Base-by-base conservation (phyloP, 306 rosid species). In the Casuarina glauca region DNA sequence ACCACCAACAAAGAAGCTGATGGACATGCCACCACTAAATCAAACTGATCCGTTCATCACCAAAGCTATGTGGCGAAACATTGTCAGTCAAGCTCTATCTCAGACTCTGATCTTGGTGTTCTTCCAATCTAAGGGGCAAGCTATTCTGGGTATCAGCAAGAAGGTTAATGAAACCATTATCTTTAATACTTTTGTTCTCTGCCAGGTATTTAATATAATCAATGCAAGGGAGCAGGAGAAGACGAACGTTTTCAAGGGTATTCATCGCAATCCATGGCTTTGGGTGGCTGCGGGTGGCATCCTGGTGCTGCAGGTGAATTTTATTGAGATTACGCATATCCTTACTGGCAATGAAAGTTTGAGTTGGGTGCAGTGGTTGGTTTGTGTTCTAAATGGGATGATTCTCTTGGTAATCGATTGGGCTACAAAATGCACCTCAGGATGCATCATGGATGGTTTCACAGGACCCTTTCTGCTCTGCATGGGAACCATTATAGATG, bases 11-110 rank as follows among this genome's bases (percentile, higher is more conserved):
- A 10, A 72, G 8, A 43, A 71, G 20, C 68, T 32, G 58, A 80
- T 80, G 80, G 67, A 58, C 2, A 49, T 19, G 53, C 11, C 26
- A 0, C 77, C 74, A 1, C 9, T 61, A 12, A 35, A 20, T 13
- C 67, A 62, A 51, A 49, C 48, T n/a, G 79, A 62, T 13, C 64
- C 77, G 3, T 73, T 81, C 2, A 75, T 81, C 64, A 78, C 54
- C 44, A 79, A 50, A 74, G 26, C 62, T 17, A 81, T 81, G 74
- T 71, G 80, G 84, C 36, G 61, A 53, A 70, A 81, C 52, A 15
- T 76, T 51, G 9, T 62, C 20, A 39, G 44, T 52, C 84, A 81
- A 52, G 81, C 61, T 70, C 9, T 53, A 12, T 71, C 19, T 53
- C 84, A 80, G 46, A 5, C 41, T 19, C 16, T 67, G 2, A 35